These are phyloP conservation scores for Naganishia randhawae DNA, from an alignment of 768 basidiomycete species.

Conservation along the genomic window DNA sequence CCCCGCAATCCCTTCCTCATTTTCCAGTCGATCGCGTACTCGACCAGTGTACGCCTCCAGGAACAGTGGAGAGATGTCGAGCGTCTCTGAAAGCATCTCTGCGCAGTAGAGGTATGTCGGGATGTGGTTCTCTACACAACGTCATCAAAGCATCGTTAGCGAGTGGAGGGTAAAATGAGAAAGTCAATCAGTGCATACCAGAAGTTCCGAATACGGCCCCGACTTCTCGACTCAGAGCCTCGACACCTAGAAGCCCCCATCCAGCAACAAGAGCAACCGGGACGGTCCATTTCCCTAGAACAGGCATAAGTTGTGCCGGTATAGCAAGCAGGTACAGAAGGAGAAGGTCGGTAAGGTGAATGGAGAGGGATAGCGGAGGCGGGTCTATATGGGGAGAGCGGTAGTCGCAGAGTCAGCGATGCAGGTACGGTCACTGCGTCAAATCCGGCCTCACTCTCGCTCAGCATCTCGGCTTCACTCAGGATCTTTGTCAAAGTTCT, in stretches of 20 bases:
- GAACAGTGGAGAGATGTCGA: constrained; percentile 40
- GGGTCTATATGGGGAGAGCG: constrained; percentile 35
- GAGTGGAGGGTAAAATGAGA: not conserved
- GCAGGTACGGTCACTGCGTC: not conserved
- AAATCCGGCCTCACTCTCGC: constrained; percentile 37
- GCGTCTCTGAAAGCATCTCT: constrained; percentile 40
- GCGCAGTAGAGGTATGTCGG: constrained; percentile 41
- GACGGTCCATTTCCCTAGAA: constrained; percentile 37
- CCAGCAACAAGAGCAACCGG: constrained; percentile 43
- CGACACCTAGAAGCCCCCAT: constrained; percentile 48
- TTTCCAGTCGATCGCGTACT: constrained; percentile 7
- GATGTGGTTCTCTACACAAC: constrained; percentile 42
- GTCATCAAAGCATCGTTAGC: not conserved
- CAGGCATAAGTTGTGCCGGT: constrained; percentile 42
- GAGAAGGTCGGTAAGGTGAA: constrained; percentile 46
- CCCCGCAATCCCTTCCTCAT: not conserved
- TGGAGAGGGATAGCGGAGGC: constrained; percentile 45
- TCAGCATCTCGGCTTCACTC: constrained; percentile 43
- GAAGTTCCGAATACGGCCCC: constrained; percentile 47
- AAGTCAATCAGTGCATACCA: constrained; percentile 26
- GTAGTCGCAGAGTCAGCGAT: not conserved
- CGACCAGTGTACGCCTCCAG: constrained; percentile 8
- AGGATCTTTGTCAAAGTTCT: constrained; percentile 38
- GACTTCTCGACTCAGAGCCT: constrained; percentile 47
- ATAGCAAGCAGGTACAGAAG: constrained; percentile 47